Evolutionary conservation across 768 basidiomycete genomes (phyloP).

Genomic region (Psilocybe sp.): DNA sequence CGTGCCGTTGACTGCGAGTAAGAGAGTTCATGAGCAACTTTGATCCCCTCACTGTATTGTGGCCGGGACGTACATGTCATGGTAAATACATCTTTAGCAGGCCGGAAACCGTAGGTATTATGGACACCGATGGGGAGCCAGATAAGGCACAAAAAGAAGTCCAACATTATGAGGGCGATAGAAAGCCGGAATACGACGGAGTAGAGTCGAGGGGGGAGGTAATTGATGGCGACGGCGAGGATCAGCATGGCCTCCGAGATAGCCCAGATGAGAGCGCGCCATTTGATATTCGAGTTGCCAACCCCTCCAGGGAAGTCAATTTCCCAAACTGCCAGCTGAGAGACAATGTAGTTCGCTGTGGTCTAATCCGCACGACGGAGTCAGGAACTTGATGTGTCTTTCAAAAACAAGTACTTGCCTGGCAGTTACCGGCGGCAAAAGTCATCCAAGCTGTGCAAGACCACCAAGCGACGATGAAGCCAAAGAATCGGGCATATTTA

Average conservation of each 20-base stretch:
- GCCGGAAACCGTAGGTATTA: slow-evolving; percentile 85
- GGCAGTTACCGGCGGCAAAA: slow-evolving; percentile 84
- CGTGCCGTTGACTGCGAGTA: slow-evolving; percentile 74
- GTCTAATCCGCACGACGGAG: slow-evolving; percentile 41
- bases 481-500: slow-evolving; percentile 82
- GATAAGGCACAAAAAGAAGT: slow-evolving; percentile 84
- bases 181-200: slow-evolving; percentile 77
- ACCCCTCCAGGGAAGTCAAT: slow-evolving; percentile 82
- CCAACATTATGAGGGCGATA: slow-evolving; percentile 71
- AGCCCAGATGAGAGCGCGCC: slow-evolving; percentile 83
- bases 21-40: background rate
- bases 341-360: slow-evolving; percentile 87
- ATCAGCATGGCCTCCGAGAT: slow-evolving; percentile 73
- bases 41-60: background rate
- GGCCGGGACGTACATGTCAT: slow-evolving; percentile 60
- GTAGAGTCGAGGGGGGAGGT: slow-evolving; percentile 75
- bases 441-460: slow-evolving; percentile 96
- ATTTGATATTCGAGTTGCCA: slow-evolving; percentile 70
- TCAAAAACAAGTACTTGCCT: slow-evolving; percentile 41
- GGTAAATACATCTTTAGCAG: slow-evolving; percentile 81
- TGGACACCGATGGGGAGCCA: slow-evolving; percentile 93
- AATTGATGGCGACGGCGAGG: slow-evolving; percentile 77
- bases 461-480: slow-evolving; percentile 93
- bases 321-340: slow-evolving; percentile 78
- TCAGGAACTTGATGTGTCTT: background rate